These are phyloP conservation scores for Boletus sensibilis DNA, from an alignment of 768 basidiomycete species.

Conservation along the genomic window DNA sequence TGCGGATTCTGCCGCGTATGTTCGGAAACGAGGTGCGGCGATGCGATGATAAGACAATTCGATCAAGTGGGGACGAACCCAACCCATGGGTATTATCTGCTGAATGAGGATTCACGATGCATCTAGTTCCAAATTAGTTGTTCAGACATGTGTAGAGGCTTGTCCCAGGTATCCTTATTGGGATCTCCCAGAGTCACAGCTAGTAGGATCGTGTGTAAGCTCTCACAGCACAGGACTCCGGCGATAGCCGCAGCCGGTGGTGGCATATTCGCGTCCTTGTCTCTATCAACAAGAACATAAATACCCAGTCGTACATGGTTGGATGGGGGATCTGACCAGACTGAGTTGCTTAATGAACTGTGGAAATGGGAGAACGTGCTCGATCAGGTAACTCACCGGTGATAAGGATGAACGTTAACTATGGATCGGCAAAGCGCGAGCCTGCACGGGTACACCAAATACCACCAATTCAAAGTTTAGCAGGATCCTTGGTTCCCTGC, in stretches of 20 bases:
- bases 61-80: neutral
- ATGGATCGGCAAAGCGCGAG: neutral
- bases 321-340: neutral
- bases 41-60: neutral
- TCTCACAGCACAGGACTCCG: constrained; percentile 4
- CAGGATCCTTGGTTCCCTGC: constrained; percentile 12
- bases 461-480: constrained; percentile 23
- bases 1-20: neutral
- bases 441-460: neutral
- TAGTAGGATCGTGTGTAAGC: neutral
- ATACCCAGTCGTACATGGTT: neutral
- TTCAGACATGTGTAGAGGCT: neutral
- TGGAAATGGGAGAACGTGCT: neutral
- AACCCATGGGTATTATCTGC: neutral
- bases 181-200: neutral
- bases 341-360: neutral
- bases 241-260: neutral
- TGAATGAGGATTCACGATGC: neutral
- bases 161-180: neutral
- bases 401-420: neutral
- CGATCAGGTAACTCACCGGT: neutral
- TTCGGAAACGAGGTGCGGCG: neutral
- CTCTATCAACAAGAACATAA: neutral
- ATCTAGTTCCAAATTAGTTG: neutral
- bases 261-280: neutral